A percentile compares a stretch with the other conserved stretches of the same genome.
These are phyloP conservation scores for Hemisphaericaspora lyxosophila DNA, from an alignment of 1,139 yeast species.

Conservation along the genomic window DNA sequence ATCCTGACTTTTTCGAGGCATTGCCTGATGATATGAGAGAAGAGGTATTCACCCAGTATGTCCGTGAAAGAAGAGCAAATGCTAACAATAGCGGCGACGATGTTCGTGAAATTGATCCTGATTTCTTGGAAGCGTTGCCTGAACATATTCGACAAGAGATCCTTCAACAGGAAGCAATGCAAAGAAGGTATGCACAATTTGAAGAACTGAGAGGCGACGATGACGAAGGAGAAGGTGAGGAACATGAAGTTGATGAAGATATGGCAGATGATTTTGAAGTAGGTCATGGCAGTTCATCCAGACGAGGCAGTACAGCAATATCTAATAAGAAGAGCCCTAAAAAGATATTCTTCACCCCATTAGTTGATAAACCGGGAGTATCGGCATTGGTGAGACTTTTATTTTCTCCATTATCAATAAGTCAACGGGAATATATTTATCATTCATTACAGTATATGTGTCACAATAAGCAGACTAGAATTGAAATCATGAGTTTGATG, in stretches of 20 bases:
- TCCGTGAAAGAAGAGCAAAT: conserved; percentile 64
- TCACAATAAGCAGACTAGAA: conserved; percentile 73
- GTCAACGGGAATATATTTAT: conserved; percentile 65
- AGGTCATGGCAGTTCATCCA: conserved; percentile 1
- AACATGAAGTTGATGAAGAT: conserved; percentile 17
- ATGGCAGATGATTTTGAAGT: conserved; percentile 4
- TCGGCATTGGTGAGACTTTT: conserved; percentile 70
- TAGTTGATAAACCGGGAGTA: conserved; percentile 75
- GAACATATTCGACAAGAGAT: conserved; percentile 72
- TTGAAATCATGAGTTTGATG: conserved; percentile 71
- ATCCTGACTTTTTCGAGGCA: conserved; percentile 87
- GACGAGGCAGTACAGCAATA: conserved; percentile 4
- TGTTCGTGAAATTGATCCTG: conserved; percentile 73
- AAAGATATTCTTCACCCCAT: conserved; percentile 57
- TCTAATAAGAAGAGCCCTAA: conserved; percentile 17
- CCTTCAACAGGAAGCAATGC: conserved; percentile 63
- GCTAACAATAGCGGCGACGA: conserved; percentile 44
- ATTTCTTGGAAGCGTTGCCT: conserved; percentile 80
- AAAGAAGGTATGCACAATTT: conserved; percentile 36
- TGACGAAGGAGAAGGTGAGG: conserved; percentile 25
- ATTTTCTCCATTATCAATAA: conserved; percentile 70
- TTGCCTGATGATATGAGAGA: conserved; percentile 92
- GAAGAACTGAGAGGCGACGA: conserved; percentile 28
- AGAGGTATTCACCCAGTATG: conserved; percentile 86
- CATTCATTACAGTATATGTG: conserved; percentile 69